Evolutionary conservation across 495 filamentous ascomycete species (phyloP).

Genomic region (Astrothelium macrocarpum): DNA sequence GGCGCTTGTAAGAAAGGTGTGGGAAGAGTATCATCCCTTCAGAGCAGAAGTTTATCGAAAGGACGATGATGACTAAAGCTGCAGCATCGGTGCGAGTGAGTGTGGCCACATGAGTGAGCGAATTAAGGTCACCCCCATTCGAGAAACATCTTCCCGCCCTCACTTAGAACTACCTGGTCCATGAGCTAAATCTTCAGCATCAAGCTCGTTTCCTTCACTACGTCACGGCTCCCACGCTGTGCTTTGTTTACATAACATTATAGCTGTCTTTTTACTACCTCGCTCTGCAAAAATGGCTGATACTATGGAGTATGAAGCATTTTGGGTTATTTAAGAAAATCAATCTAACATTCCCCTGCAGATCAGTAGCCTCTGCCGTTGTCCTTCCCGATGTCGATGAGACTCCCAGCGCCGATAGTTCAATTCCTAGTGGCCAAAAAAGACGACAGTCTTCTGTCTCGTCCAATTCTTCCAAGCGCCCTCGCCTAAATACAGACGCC

Average conservation of each 20-base stretch:
- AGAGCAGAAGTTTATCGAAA: not conserved
- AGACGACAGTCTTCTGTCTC: not conserved
- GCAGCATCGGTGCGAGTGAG: too few relatives aligned
- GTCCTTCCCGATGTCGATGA: not conserved
- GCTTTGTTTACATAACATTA: not conserved
- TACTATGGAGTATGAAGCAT: not conserved
- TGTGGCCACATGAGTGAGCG: too few relatives aligned
- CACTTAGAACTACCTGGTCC: too few relatives aligned
- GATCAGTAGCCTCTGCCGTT: slow-evolving; percentile 3
- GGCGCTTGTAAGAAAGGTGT: not conserved
- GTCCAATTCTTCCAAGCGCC: slow-evolving; percentile 1
- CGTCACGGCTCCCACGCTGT: not conserved
- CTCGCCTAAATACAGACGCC: not conserved
- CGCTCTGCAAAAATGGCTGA: not conserved
- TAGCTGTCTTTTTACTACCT: not conserved
- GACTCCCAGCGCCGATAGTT: not conserved
- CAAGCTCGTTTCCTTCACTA: too few relatives aligned
- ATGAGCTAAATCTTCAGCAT: too few relatives aligned
- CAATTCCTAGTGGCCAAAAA: not conserved
- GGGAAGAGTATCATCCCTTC: not conserved
- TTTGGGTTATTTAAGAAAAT: not conserved
- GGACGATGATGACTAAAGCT: not conserved
- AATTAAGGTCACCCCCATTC: too few relatives aligned
- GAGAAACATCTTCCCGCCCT: too few relatives aligned
- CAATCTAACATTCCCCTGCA: not conserved